Percentiles rank a stretch among this genome's conserved stretches.
Conservation (phyloP, 2,329 filamentous ascomycete species). For the Epichloe amarillans region DNA sequence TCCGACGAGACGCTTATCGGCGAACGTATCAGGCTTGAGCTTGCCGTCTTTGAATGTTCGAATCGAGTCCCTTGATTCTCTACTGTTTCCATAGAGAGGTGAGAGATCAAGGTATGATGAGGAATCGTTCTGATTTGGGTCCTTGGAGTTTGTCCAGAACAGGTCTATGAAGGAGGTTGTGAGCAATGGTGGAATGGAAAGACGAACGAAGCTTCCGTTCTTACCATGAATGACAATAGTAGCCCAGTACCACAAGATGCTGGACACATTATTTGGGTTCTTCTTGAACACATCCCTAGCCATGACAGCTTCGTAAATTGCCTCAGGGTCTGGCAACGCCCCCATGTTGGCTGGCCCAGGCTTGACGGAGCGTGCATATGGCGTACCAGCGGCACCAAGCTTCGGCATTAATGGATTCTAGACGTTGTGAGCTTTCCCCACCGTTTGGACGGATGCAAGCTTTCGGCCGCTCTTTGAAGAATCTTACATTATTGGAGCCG, state of each 20-base stretch:
- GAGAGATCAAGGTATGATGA: conserved; percentile 62
- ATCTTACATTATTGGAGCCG: conserved; percentile 50
- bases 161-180: conserved; percentile 29
- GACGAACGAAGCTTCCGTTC: conserved; percentile 4
- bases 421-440: not conserved
- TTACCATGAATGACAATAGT: conserved; percentile 59
- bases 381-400: conserved; percentile 52
- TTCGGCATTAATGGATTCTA: conserved; percentile 52
- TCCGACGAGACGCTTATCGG: conserved; percentile 54
- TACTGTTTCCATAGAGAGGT: conserved; percentile 57
- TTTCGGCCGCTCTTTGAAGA: not conserved
- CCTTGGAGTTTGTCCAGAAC: conserved; percentile 53
- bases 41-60: conserved; percentile 57
- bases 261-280: conserved; percentile 61
- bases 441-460: not conserved
- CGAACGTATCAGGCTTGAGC: conserved; percentile 60
- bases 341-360: conserved; percentile 46
- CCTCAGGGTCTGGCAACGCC: conserved; percentile 52
- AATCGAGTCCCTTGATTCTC: conserved; percentile 51
- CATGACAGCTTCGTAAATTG: conserved; percentile 52
- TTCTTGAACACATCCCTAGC: conserved; percentile 33
- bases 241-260: conserved; percentile 59
- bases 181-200: not conserved
- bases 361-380: conserved; percentile 52
- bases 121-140: conserved; percentile 49